phyloP scores from a whole-genome alignment of 345 rosid genomes.

The Eucalyptus globulus region DNA sequence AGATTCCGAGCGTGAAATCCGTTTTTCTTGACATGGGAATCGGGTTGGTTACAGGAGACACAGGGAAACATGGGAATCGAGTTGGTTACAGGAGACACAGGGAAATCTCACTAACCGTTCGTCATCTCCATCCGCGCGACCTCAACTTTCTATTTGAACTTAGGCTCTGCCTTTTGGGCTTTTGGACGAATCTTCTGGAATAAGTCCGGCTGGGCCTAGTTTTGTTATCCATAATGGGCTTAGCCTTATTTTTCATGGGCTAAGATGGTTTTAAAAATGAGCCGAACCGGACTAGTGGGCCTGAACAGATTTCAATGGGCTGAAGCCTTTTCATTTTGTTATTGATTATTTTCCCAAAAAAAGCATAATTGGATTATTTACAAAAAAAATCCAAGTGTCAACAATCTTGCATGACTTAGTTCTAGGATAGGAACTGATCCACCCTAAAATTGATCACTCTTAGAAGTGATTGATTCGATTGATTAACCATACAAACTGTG shows the following conservation, averaged over 20 bases:
- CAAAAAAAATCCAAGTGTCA: background rate
- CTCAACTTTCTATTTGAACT: background rate
- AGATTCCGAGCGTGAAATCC: background rate
- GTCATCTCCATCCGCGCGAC: too few species aligned
- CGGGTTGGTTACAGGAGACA: background rate
- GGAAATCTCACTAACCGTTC: too few species aligned
- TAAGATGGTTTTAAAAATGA: background rate
- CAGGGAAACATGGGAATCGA: too few species aligned
- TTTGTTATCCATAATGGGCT: background rate
- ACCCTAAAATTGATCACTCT: fast-evolving
- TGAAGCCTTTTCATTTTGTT: background rate
- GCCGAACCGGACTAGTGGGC: background rate
- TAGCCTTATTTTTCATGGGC: background rate
- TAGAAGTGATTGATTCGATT: background rate
- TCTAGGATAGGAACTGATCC: fast-evolving
- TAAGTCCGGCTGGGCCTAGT: background rate
- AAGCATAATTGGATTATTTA: background rate
- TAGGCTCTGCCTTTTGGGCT: background rate
- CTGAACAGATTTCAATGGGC: background rate
- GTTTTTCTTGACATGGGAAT: background rate
- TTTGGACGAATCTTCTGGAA: background rate
- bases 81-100: background rate
- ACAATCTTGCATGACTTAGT: fast-evolving
- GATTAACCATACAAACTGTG: background rate
- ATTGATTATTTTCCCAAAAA: background rate